Evolutionary conservation across 176 grass and related monocot genomes (phyloP), one percentile per base, ranked within the genome.

Genomic region (Cocos nucifera): DNA sequence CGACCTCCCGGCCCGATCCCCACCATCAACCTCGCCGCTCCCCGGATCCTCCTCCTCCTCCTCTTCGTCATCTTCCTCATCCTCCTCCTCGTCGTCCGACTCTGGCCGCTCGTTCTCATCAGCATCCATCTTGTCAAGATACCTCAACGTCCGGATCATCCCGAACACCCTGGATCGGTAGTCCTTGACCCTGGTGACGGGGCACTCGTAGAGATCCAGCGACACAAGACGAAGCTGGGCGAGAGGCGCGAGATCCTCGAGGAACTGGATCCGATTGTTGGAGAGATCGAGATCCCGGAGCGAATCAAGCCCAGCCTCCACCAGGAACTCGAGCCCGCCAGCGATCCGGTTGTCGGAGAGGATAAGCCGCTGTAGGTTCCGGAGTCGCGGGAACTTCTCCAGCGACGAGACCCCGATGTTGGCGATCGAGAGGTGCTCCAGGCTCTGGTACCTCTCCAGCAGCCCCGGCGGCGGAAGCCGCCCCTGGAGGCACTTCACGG

Each of bases 71-170:
- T 83, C 85, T 1, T 89, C 89, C 6, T 62, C 85, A 0, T 89
- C 90, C 15, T 90, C 91, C 6, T 90, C 91, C 12, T 95, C 91
- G 17, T 96, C 86, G 21, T 96, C 91, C 3, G 91, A 86, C 78
- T 96, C 91, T 4, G 86, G 91, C 4, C 91, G 73, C 75, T 96
- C 91, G 80, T 96, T 96, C 77, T 96, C 86, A 62, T 96, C 91
- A 17, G 91, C 83, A 30, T 96, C 86, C 86, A 82, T 82, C 84
- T 96, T 96, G 22, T 96, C 91, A 0, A 96, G 80, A 58, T 96
- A 90, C 65, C 72, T 96, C 54, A 96, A 69, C 25, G 86, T 96
- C 50, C 86, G 75, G 78, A 96, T 96, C 69, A 96, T 64, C 5
- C 62, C 80, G 28, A 96, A 96, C 4, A 96, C 91, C 72, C 80